Percentiles rank a stretch among this genome's conserved stretches.
These are phyloP conservation scores for Periconia sp. DNA, from an alignment of 2,329 filamentous ascomycete genomes.

Conservation along the genomic window DNA sequence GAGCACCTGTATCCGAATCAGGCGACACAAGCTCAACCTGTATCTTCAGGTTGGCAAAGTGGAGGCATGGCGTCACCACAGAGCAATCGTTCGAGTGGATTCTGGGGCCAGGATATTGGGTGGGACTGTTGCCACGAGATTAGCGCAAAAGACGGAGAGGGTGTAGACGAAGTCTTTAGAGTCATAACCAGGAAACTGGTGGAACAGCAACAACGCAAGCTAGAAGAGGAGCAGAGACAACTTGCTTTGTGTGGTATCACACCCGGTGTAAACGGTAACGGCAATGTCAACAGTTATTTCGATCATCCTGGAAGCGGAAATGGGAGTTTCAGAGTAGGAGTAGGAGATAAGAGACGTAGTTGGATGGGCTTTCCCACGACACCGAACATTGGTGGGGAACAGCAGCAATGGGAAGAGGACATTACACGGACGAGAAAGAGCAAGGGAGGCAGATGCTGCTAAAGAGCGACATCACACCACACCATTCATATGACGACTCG, in stretches of 20 bases:
- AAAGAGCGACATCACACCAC: no score
- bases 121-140: constrained; percentile 99
- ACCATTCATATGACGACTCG: not conserved
- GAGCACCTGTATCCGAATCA: constrained; percentile 79
- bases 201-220: constrained; percentile 69
- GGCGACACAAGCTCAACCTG: constrained; percentile 55
- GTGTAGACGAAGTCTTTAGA: constrained; percentile 94
- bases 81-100: constrained; percentile 68
- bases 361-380: constrained; percentile 68
- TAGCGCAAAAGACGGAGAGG: constrained; percentile 89
- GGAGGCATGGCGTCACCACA: constrained; percentile 54
- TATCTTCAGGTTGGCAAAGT: constrained; percentile 45
- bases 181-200: constrained; percentile 84
- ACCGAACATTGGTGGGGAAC: constrained; percentile 39
- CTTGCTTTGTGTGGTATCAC: constrained; percentile 52
- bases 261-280: constrained; percentile 46
- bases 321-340: constrained; percentile 65
- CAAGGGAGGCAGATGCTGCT: constrained; percentile 46
- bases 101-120: constrained; percentile 91
- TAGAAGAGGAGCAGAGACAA: constrained; percentile 57
- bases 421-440: constrained; percentile 35
- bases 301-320: constrained; percentile 56
- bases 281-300: constrained; percentile 53
- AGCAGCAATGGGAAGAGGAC: constrained; percentile 43
- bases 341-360: constrained; percentile 68